Evolutionary conservation across 305 asterid species (phyloP), one percentile per base, ranked within the genome.

Genomic region (Coffea humblotiana): DNA sequence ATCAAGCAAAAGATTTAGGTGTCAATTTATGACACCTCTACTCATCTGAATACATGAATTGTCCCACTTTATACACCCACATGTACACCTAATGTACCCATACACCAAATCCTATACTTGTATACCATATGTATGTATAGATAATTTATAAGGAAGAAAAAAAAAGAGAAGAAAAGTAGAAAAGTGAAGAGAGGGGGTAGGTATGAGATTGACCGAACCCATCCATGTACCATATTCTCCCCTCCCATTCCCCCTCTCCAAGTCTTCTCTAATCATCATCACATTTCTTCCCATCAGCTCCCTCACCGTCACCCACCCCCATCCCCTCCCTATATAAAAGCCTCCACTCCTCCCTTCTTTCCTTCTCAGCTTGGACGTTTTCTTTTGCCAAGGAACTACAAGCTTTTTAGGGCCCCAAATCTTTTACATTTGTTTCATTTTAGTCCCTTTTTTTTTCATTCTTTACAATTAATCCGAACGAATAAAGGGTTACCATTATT

Each of bases 341-440:
- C 82, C 78, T 40, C 0, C 82, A 0, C 0, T 10, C 74, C 14
- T 12, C 10, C 45, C 72, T 64, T 27, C 74, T 15, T 73, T 51
- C 12, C 40, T 86, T 72, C 82, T 85, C 86, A 84, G 93, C 95
- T 87, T 89, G 85, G 80, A 77, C 51, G 85, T 86, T 85, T 88
- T 85, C 67, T 84, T 84, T 63, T 69, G 48, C 45, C 13, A 73
- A 77, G 86, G 85, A 89, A 83, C 89, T 75, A 64, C 89, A 84
- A 88, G 91, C 91, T 79, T 83, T 43, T 21, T 16, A 45, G 45
- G 23, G 12, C 25, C 35, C 71, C 63, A 76, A 7, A 13, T 19
- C 64, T 71, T 65, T 48, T 25, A 19, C 32, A 18, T 40, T 21
- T 32, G 25, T 72, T 78, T 43, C 76, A 69, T 23, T 72, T 61